phyloP scores from a whole-genome alignment of 2,329 filamentous ascomycete species.

The Camptophora hylomeconis region DNA sequence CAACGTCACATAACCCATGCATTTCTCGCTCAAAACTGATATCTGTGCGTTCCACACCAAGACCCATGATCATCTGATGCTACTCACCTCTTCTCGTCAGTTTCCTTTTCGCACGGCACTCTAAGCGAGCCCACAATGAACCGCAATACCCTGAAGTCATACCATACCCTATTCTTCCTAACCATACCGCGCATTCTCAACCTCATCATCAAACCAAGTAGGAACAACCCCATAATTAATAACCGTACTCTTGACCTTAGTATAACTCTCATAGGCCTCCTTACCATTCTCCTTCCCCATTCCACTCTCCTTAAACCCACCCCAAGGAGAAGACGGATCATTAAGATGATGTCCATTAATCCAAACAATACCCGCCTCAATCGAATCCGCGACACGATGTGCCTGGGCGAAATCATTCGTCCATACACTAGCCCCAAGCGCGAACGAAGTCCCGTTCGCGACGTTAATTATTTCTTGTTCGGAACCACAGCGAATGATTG shows the following conservation, averaged over 20 bases:
- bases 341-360: conserved; percentile 52
- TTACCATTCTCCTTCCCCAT: conserved; percentile 62
- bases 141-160: no score
- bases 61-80: no score
- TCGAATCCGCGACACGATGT: conserved; percentile 32
- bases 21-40: no score
- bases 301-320: conserved; percentile 51
- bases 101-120: no score
- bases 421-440: conserved; percentile 38
- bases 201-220: conserved; percentile 55
- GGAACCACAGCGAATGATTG: conserved; percentile 32
- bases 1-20: no score
- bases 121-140: no score
- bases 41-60: no score
- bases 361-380: conserved; percentile 37
- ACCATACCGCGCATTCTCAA: conserved; percentile 47
- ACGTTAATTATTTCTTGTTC: conserved; percentile 35
- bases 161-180: no score
- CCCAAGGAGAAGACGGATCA: conserved; percentile 60
- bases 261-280: no score
- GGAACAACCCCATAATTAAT: conserved; percentile 54
- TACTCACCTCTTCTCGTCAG: no score
- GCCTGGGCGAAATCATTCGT: conserved; percentile 37
- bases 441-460: conserved; percentile 39
- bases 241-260: conserved; percentile 49